Evolutionary conservation across 768 basidiomycete genomes (phyloP).

Genomic region (Leccinum boreale): DNA sequence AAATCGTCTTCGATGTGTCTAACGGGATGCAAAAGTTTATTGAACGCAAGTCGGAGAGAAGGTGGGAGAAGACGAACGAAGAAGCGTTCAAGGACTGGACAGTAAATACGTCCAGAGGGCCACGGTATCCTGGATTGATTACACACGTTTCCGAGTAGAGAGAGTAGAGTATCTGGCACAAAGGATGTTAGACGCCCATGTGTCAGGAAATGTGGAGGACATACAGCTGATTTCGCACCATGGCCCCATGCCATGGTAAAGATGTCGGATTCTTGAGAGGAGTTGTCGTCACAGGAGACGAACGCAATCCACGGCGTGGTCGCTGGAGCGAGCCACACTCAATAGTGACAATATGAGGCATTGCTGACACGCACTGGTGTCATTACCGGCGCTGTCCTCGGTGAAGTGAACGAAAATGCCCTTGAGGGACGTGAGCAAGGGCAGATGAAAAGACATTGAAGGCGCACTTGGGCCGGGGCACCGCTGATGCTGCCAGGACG

Average conservation of each 20-base stretch:
- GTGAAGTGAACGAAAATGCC: slow-evolving; percentile 85
- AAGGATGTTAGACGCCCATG: background rate
- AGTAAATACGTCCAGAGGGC: slow-evolving; percentile 74
- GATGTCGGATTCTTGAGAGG: slow-evolving; percentile 61
- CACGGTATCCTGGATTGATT: slow-evolving; percentile 69
- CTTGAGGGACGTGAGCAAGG: slow-evolving; percentile 32
- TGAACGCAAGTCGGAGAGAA: background rate
- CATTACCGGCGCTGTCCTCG: slow-evolving; percentile 50
- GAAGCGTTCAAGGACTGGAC: slow-evolving; percentile 63
- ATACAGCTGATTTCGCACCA: slow-evolving; percentile 78
- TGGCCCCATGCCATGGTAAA: slow-evolving; percentile 77
- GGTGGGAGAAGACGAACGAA: slow-evolving; percentile 36
- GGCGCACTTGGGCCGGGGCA: slow-evolving; percentile 55
- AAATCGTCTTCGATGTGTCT: slow-evolving; percentile 60
- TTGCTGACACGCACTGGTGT: slow-evolving; percentile 47
- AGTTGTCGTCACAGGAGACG: slow-evolving; percentile 69
- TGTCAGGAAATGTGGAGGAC: slow-evolving; percentile 20
- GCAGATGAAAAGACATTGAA: background rate
- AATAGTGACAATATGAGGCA: slow-evolving; percentile 17
- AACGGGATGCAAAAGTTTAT: background rate
- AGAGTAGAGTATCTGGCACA: slow-evolving; percentile 71
- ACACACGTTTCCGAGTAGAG: slow-evolving; percentile 65
- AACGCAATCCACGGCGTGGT: slow-evolving; percentile 90
- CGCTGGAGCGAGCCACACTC: slow-evolving; percentile 37
- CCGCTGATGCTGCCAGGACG: slow-evolving; percentile 38